Evolutionary conservation across 1,284 basidiomycete species (phyloP).

Genomic region (Sphagnurus paluster): DNA sequence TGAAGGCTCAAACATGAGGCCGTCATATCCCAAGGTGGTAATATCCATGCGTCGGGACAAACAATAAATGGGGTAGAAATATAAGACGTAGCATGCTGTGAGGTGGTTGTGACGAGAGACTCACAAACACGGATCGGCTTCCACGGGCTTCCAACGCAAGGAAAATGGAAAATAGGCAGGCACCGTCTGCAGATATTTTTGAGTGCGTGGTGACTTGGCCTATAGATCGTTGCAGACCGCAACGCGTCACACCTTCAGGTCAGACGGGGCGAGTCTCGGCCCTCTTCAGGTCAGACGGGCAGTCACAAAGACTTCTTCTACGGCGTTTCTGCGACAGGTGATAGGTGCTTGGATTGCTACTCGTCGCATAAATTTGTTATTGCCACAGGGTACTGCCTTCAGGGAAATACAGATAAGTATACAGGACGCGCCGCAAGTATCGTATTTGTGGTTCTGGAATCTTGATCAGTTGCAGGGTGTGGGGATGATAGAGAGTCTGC

Average conservation of each 20-base stretch:
- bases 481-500: no score
- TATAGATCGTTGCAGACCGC: conserved; percentile 5
- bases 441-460: no score
- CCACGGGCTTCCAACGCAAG: no score
- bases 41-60: background rate
- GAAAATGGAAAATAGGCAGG: no score
- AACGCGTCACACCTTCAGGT: background rate
- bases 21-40: background rate
- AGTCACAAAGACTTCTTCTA: background rate
- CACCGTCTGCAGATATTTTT: no score
- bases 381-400: conserved; percentile 2
- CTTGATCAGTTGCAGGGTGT: no score
- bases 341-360: background rate
- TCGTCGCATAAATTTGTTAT: conserved; percentile 1
- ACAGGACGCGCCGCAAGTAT: no score
- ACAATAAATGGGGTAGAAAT: background rate
- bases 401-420: no score
- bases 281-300: background rate
- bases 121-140: no score
- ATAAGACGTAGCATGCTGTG: no score
- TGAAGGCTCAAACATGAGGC: background rate
- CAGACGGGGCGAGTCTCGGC: background rate
- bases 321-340: conserved; percentile 1
- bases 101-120: no score
- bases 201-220: no score